Evolutionary conservation across 331 rosid genomes (phyloP).

Genomic region (Pyracantha coccinea): DNA sequence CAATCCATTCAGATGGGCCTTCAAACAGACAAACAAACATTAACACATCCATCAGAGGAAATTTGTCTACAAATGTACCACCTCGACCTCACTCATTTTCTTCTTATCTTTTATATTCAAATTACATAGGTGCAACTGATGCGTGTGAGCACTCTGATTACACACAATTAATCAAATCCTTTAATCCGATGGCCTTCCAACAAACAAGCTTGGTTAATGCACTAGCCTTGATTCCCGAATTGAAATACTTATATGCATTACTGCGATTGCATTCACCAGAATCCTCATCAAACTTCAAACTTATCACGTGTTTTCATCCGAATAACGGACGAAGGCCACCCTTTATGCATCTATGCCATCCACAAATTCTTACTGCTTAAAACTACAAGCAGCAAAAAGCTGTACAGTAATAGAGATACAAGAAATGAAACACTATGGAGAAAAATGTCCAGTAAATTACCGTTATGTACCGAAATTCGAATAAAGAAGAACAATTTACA

Average conservation of each 20-base stretch:
- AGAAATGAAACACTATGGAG: background rate
- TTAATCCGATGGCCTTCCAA: no score
- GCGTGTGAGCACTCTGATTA: background rate
- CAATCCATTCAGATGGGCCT: background rate
- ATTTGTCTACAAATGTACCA: background rate
- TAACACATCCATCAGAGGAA: background rate
- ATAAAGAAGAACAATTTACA: background rate
- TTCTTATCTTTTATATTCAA: background rate
- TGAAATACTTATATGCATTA: background rate
- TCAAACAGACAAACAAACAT: background rate
- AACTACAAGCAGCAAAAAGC: background rate
- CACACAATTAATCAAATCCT: background rate
- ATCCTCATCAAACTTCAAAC: background rate
- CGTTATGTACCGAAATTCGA: background rate
- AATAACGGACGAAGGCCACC: background rate
- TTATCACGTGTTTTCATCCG: background rate
- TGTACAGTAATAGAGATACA: background rate
- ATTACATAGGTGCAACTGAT: background rate
- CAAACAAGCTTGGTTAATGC: no score
- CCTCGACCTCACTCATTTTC: background rate
- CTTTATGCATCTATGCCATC: background rate
- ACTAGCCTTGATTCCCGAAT: no score
- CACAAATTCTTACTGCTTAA: background rate
- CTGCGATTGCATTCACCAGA: background rate
- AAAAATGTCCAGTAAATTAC: background rate